Percentiles rank a stretch among this genome's conserved stretches.
Evolutionary conservation across 805 yeast genomes (phyloP).

Genomic region (Pichia cephalocereana): DNA sequence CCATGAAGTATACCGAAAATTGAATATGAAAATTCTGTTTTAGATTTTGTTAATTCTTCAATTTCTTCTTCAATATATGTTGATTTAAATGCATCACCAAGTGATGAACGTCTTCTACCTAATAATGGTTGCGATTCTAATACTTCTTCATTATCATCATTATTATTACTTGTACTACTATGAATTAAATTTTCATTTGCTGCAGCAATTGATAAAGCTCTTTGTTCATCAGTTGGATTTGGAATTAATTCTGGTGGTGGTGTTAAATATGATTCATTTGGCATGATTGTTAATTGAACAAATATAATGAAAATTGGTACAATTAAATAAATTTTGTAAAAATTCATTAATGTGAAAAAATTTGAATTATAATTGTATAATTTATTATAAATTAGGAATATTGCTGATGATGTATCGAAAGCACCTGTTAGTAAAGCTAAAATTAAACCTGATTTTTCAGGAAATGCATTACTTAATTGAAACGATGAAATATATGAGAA

Average conservation of each 20-base stretch:
- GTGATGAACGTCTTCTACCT: constrained; percentile 37
- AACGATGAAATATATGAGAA: constrained; percentile 47
- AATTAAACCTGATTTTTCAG: constrained; percentile 41
- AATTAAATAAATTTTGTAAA: constrained; percentile 37
- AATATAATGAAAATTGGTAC: constrained; percentile 42
- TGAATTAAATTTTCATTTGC: constrained; percentile 20
- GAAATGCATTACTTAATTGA: constrained; percentile 50
- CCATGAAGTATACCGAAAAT: constrained; percentile 50
- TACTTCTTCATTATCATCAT: constrained; percentile 2
- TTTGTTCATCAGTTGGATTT: constrained; percentile 21
- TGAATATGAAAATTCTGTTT: constrained; percentile 29
- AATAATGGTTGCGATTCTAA: constrained; percentile 2
- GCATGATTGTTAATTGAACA: constrained; percentile 41
- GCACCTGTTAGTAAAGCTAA: constrained; percentile 50
- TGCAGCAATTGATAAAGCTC: constrained; percentile 20
- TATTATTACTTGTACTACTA: constrained; percentile 2
- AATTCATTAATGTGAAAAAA: constrained; percentile 31
- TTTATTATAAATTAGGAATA: constrained; percentile 39
- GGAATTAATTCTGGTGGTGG: constrained; percentile 28
- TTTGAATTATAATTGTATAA: constrained; percentile 28
- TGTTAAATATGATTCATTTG: constrained; percentile 39
- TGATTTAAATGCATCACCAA: constrained; percentile 48
- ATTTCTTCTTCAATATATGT: constrained; percentile 45
- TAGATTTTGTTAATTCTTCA: constrained; percentile 20
- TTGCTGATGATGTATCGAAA: constrained; percentile 49